Conservation (phyloP, 257 asterid species). For the Mentha longifolia region DNA sequence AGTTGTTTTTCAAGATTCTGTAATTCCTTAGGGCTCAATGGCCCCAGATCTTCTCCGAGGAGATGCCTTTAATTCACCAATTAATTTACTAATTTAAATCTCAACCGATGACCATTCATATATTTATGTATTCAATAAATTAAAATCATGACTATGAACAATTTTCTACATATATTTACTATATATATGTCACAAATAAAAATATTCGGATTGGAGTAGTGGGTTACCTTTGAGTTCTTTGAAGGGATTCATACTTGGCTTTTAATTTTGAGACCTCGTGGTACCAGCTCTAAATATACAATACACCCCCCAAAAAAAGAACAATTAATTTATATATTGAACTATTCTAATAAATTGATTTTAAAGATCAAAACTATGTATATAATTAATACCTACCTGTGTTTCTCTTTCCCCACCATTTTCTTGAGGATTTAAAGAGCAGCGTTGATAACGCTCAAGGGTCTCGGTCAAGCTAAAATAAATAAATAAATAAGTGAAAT, state of each 20-base stretch:
- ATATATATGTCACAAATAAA: too few species aligned
- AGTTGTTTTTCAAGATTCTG: slow-evolving; percentile 93
- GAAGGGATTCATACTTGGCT: slow-evolving; percentile 87
- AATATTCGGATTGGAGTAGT: too few species aligned
- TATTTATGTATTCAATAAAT: too few species aligned
- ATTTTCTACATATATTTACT: too few species aligned
- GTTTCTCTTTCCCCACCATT: slow-evolving; percentile 59
- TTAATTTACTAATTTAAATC: neutral
- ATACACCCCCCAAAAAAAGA: neutral
- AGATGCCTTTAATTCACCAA: slow-evolving; percentile 56
- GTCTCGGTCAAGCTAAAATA: slow-evolving; percentile 58
- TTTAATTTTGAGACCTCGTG: slow-evolving; percentile 81
- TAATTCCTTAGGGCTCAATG: slow-evolving; percentile 77
- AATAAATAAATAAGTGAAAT: neutral
- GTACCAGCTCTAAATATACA: slow-evolving; percentile 69
- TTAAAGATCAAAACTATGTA: neutral
- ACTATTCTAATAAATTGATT: neutral
- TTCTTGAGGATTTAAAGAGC: slow-evolving; percentile 70
- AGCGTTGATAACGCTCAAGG: slow-evolving; percentile 88
- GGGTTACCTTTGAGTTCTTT: slow-evolving; percentile 76
- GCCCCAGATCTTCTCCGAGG: slow-evolving; percentile 95
- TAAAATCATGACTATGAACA: too few species aligned
- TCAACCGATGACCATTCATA: neutral
- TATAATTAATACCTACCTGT: slow-evolving; percentile 64
- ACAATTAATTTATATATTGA: neutral